Percentiles rank a stretch among this genome's conserved stretches.
Conservation (phyloP, 768 basidiomycete genomes). For the Lactarius hatsudake region DNA sequence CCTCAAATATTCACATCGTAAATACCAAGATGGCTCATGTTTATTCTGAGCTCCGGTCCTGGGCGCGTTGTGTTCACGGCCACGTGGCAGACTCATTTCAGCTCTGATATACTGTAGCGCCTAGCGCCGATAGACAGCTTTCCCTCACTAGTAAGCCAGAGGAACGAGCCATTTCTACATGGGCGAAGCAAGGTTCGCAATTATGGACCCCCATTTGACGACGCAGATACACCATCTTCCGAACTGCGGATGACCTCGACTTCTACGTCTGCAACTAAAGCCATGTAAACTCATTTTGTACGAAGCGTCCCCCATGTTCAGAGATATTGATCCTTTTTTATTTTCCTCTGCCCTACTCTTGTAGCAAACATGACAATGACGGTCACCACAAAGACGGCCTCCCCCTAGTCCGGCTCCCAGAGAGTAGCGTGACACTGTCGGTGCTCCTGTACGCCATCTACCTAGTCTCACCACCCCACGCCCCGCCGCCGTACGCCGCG, state of each 20-base stretch:
- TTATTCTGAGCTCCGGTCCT: no score
- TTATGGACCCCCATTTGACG: conserved; percentile 14
- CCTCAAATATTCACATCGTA: no score
- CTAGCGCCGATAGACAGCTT: background rate
- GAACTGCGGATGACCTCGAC: conserved; percentile 21
- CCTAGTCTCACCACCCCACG: conserved; percentile 1
- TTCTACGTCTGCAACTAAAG: conserved; percentile 16
- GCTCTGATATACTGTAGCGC: background rate
- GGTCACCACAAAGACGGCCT: conserved; percentile 7
- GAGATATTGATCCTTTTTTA: conserved; percentile 6
- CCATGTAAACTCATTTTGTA: conserved; percentile 8
- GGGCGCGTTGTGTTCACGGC: background rate
- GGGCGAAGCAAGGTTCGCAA: background rate
- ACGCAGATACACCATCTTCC: conserved; percentile 20
- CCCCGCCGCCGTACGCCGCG: background rate
- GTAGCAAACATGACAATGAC: background rate
- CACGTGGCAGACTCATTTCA: background rate
- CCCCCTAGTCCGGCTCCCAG: conserved; percentile 4
- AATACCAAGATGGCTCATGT: no score
- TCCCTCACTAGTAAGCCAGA: no score
- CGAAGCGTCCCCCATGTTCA: conserved; percentile 22
- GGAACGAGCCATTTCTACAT: background rate
- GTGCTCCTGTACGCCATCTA: conserved; percentile 8
- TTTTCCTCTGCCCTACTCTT: background rate
- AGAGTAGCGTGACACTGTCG: background rate